Evolutionary conservation across 371 early-diverging fungal genomes (phyloP), one percentile per base, ranked within the genome.

Genomic region (Dichotomocladium elegans): DNA sequence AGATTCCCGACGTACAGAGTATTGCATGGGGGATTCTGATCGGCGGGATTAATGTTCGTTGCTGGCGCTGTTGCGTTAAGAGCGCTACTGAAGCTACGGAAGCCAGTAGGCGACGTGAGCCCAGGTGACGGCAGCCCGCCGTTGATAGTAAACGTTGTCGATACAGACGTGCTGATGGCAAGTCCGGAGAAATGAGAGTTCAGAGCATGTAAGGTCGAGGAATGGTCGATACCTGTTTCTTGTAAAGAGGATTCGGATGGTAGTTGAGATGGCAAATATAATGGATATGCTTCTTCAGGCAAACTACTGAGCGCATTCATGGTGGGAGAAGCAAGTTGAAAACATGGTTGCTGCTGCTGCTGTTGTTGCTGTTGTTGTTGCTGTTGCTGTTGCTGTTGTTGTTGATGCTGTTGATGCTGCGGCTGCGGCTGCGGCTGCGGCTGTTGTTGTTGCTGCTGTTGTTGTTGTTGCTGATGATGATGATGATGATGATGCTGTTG

Each of bases 21-120:
- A 64, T 95, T 96, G 75, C 97, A 95, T 1, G 95, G 95, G 15
- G 95, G 94, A 66, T 96, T 94, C 60, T 92, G 91, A 72, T 94
- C 61, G n/a, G 54, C 60, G 9, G 60, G 94, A 58, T 87, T 87
- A 3, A 72, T 57, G 28, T 44, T 47, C 21, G 58, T 41, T 19
- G 47, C 12, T 6, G 34, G 30, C 8, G 46, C 33, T 26, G 46
- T 19, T n/a, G 21, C 21, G 45, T 30, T 27, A 14, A 28, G 22
- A 15, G 43, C 19, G 30, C 30, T 28, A n/a, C 49, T 50, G 37
- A 59, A 59, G 42, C 45, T 55, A 19, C 45, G 55, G 24, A 48
- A 60, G 5, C 49, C 27, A 11, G 60, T 54, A 17, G 61, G 61
- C n/a, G 61, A 61, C 9, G 52, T 52, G 15, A 56, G 30, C 1